Evolutionary conservation across 2,329 filamentous ascomycete species (phyloP), one percentile per base, ranked within the genome.

Genomic region (Fusarium anguioides): DNA sequence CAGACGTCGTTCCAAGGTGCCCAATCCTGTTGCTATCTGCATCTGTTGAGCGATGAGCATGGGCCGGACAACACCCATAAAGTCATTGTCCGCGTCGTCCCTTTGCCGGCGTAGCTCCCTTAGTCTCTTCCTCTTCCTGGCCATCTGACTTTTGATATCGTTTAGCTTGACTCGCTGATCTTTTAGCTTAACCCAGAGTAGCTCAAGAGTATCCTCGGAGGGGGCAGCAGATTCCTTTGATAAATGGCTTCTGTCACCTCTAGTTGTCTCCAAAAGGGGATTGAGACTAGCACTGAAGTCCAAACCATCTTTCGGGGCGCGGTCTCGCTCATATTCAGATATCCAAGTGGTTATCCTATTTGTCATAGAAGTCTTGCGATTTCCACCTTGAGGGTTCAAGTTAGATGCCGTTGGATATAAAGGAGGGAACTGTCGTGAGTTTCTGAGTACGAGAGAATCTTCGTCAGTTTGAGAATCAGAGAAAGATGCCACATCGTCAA

Each of bases 41-140:
- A 69, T 66, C 15, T 62, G 58, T 20, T 70, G 72, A 44, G 68
- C 74, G 20, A 80, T 69, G 6, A 81, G 69, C 23, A 81, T 71
- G 1, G 78, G 79, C 6, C 80, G 75, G 20, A 81, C 63, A 17
- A 78, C 64, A 26, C 74, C 73, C 79, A 81, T 81, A 42, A 81
- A 80, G 2, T 72, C 72, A 62, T 81, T 81, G 46, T 81, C 80
- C 8, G 78, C 74, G 24, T 76, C 72, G 36, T 79, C 76, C 49
- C 75, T 78, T 23, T 62, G 67, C 18, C 66, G 74, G 2, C 80
- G 76, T 18, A 79, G 53, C 6, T 74, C 60, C 37, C 72, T 71
- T 35, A 81, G 48, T 33, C 73, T 66, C 31, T 71, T 75, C 29
- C 80, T 74, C 46, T 72, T 75, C 17, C 54, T 52, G 5, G 75